phyloP scores from a whole-genome alignment of 768 basidiomycete species.

The Cantharellus cinnabarinus region DNA sequence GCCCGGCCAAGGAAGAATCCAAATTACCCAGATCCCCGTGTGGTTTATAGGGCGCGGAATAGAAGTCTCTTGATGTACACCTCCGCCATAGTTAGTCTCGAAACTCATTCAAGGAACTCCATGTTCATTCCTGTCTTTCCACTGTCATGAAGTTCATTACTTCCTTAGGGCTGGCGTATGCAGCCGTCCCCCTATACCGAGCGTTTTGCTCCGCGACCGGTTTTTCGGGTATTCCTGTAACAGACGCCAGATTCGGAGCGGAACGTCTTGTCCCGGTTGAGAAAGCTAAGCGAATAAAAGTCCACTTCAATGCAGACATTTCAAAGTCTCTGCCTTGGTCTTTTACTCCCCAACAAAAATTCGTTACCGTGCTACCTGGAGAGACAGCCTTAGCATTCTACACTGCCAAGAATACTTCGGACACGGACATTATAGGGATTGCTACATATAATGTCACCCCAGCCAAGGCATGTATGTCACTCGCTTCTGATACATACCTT shows the following conservation, averaged over 20 bases:
- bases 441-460: slow-evolving; percentile 98
- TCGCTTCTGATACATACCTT: neutral
- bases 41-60: slow-evolving; percentile 23
- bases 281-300: slow-evolving; percentile 56
- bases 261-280: slow-evolving; percentile 66
- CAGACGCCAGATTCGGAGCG: slow-evolving; percentile 64
- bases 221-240: slow-evolving; percentile 85
- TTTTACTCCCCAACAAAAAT: slow-evolving; percentile 80
- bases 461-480: slow-evolving; percentile 47
- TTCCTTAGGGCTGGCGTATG: slow-evolving; percentile 77
- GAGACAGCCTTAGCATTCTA: slow-evolving; percentile 96
- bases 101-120: neutral
- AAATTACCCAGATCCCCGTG: neutral
- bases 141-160: slow-evolving; percentile 38
- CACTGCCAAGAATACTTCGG: slow-evolving; percentile 67
- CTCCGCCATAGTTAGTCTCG: slow-evolving; percentile 46
- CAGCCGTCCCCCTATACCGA: slow-evolving; percentile 89
- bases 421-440: slow-evolving; percentile 87
- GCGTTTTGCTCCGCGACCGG: slow-evolving; percentile 98
- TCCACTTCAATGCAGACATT: slow-evolving; percentile 88
- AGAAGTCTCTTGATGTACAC: slow-evolving; percentile 67
- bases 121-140: slow-evolving; percentile 3
- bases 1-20: neutral
- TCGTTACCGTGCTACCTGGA: slow-evolving; percentile 77
- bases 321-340: slow-evolving; percentile 82